Base-by-base conservation (phyloP, 1,284 basidiomycete genomes). In the Coniferiporia sulphurascens region DNA sequence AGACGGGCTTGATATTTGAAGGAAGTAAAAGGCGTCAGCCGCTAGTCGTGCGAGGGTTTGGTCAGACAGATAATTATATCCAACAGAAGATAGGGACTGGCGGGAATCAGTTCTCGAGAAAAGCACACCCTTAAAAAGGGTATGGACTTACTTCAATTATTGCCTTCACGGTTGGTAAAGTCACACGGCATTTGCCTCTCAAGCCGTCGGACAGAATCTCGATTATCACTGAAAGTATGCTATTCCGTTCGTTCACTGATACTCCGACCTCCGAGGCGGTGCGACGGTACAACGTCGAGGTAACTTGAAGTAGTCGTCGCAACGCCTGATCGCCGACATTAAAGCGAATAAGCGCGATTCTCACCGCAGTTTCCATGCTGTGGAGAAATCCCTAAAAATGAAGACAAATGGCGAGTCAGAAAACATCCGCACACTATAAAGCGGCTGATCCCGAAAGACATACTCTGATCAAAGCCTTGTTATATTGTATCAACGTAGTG, bases 391-490 rank as follows among this genome's bases (percentile, higher is more conserved):
- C 85, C 87, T 90, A 60, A 0, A 0, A 55, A 56, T 1, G 27
- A 41, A 32, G 63, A 55, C 22, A 22, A 10, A 44, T 53, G 36
- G 48, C 27, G 46, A 27, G 32, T 22, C 9, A 46, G 41, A 45
- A n/a, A 41, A 12, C 15, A 3, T 17, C 41, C 38, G 55, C 34
- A n/a, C 38, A 52, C 55, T 34, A 21, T 50, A 19, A 51, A 58
- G 17, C 54, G n/a, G 45, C 54, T 46, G 8, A 17, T 15, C 19
- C 13, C 44, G 8, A 19, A 46, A 46, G 1, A 68, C 74, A 62
- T 63, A 87, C 86, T 61, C 81, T 75, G 66, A 77, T 78, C 51
- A 81, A 76, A n/a, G 76, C 69, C 67, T 82, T 83, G 70, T 87
- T 86, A 66, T 83, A 76, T 57, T 83, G 77, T 10, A 86, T 73